Evolutionary conservation across 305 asterid species (phyloP).

Genomic region (Rubia tinctorum): DNA sequence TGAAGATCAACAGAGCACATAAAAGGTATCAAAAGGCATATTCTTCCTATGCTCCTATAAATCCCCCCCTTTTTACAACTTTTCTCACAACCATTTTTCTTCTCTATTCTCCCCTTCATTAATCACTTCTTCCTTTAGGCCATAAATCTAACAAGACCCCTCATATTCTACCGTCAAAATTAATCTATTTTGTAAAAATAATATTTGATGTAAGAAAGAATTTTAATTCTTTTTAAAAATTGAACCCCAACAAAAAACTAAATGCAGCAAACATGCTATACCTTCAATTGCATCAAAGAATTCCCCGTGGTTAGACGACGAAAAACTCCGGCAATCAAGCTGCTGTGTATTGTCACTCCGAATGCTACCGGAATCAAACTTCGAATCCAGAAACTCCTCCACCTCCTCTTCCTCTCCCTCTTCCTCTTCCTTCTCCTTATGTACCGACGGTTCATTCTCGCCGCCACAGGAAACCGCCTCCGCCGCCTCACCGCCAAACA

Average conservation of each 20-base stretch:
- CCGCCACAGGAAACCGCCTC: constrained; percentile 10
- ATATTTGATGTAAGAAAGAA: neutral
- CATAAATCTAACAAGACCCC: no score
- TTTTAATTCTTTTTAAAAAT: neutral
- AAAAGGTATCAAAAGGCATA: neutral
- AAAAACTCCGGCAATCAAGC: constrained; percentile 51
- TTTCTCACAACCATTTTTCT: neutral
- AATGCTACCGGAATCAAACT: constrained; percentile 27
- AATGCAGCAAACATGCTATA: neutral
- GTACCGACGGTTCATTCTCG: constrained; percentile 6
- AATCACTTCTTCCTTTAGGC: neutral
- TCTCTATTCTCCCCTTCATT: neutral
- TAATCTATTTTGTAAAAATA: neutral
- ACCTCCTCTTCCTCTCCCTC: constrained; percentile 25
- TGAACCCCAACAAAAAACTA: neutral
- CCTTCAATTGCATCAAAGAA: constrained; percentile 54
- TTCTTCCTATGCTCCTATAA: constrained; percentile 1
- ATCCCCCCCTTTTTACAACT: neutral
- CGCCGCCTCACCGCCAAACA: constrained; percentile 17
- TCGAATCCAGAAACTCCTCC: constrained; percentile 39
- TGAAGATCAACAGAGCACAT: constrained; percentile 3
- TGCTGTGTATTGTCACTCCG: constrained; percentile 39
- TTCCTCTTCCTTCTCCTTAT: constrained; percentile 17
- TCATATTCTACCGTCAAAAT: neutral
- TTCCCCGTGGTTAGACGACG: constrained; percentile 60